These are phyloP conservation scores for Penicillium cosmopolitanum DNA, from an alignment of 495 filamentous ascomycete genomes.

Conservation along the genomic window DNA sequence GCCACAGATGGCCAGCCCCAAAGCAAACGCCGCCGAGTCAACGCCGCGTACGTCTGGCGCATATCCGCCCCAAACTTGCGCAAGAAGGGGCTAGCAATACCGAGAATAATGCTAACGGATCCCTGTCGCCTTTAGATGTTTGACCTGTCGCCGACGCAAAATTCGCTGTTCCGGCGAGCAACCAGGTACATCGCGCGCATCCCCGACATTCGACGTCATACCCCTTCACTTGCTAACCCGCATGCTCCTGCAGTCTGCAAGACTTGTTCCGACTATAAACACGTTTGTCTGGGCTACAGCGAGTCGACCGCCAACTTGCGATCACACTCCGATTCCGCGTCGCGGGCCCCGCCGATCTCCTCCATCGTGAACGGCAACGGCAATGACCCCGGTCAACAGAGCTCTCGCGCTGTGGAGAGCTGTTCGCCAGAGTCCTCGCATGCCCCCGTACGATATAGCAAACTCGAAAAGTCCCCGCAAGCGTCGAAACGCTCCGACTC, in stretches of 20 bases:
- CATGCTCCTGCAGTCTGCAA: conserved; percentile 55
- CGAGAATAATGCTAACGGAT: conserved; percentile 12
- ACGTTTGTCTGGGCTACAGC: conserved; percentile 70
- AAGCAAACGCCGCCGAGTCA: conserved; percentile 78
- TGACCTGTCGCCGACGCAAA: conserved; percentile 81
- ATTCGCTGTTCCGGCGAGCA: conserved; percentile 81
- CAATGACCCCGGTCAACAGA: conserved; percentile 26
- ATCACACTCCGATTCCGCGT: conserved; percentile 41
- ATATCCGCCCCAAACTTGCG: conserved; percentile 17
- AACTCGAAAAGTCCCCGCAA: conserved; percentile 25
- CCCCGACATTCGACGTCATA: background rate
- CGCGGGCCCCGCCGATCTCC: conserved; percentile 29
- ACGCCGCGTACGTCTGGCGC: conserved; percentile 67
- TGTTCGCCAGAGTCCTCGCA: conserved; percentile 34
- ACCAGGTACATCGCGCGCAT: conserved; percentile 46
- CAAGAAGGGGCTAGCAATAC: background rate
- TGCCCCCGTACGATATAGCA: conserved; percentile 11
- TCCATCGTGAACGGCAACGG: conserved; percentile 17
- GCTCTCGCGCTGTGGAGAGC: conserved; percentile 28
- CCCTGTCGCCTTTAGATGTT: conserved; percentile 54
- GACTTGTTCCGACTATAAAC: conserved; percentile 75
- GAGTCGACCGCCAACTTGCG: conserved; percentile 68
- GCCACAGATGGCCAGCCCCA: conserved; percentile 81
- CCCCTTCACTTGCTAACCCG: background rate
- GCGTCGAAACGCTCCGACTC: conserved; percentile 16